Evolutionary conservation across 495 filamentous ascomycete genomes (phyloP), one percentile per base, ranked within the genome.

Genomic region (Neurospora discreta): DNA sequence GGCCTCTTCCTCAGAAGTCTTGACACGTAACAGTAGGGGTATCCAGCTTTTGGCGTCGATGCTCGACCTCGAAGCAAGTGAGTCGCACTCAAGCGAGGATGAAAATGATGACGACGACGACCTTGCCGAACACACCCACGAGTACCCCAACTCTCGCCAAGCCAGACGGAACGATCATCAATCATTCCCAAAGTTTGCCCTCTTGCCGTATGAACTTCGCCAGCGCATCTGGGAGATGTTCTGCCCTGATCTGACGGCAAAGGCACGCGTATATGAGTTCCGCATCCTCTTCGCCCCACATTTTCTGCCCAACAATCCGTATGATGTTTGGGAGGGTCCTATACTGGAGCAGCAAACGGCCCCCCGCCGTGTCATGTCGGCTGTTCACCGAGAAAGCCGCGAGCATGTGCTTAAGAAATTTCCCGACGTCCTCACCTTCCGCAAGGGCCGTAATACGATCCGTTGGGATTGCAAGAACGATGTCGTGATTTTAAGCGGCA

Each of bases 171-270:
- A 36, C n/a, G 74, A 81, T 36, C 69, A 68, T 1, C n/a, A 74
- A 3, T 71, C 69, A n/a, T 84, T 85, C 70, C 81, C 80, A 1
- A 81, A 82, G 39, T 85, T 84, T 69, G 72, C 16, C 23, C 72
- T 72, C 26, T 72, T 85, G 3, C 83, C 83, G 0, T 68, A 77
- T 2, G 84, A 85, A 71, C 75, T 85, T 10, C 82, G 81, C 46
- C 33, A 71, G 11, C 77, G 68, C 40, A 75, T 85, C 68, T 85
- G 84, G 84, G 77, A 82, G 38, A 70, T 74, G 11, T 81, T 82
- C 44, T 81, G 81, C 67, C 79, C 80, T 0, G 77, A 82, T 30
- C 71, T 84, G 16, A 76, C 74, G 30, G 70, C 58, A 8, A 75
- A 79, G 33, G 52, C 72, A 2, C 78, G 80, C 33, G 74, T 84